Base-by-base conservation (phyloP, 2,329 filamentous ascomycete genomes). In the Samsoniella hepiali region DNA sequence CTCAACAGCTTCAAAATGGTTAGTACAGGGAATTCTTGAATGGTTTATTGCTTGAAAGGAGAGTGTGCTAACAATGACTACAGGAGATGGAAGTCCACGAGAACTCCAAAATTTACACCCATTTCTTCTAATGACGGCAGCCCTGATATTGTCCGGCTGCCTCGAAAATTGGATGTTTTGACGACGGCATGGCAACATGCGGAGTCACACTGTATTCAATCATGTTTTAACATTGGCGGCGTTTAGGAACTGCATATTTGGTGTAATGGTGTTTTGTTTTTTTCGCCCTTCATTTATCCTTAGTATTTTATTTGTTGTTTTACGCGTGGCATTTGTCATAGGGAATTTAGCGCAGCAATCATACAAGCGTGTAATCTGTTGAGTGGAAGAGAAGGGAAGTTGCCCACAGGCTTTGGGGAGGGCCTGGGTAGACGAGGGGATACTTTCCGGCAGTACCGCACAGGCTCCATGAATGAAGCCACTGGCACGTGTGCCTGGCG, bases 21-120 rank as follows among this genome's bases (percentile, higher is more conserved):
- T 54, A 54, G 70, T 32, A 22, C 5, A 51, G 1, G 6, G n/a
- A 38, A 22, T 3, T 53, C 9, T 17, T 3, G 13, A 3, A 13
- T 32, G 38, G 3, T 34, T 1, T 15, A n/a, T 34, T 56, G 42
- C 62, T 59, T 63, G 68, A 65, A 42, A 38, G 1, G 4, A 2
- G 15, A 22, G 9, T 1, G 51, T 66, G 68, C 81, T 85, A 76
- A 85, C 70, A 45, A 22, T n/a, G 11, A 17, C 15, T 61, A 45
- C 66, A 98, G 95, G 95, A 99, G 81, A 99, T 99, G 95, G 95
- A 98, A 82, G 95, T 99, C 72, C 95, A 99, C 77, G 95, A 98
- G 79, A 91, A 90, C 75, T 98, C 95, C 69, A 99, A 98, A 82
- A 93, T 97, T 73, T 97, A 99, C 83, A 99, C 95, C 71, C 95